Conservation (phyloP, 2,329 filamentous ascomycete species). For the Didymellaceae sp. region DNA sequence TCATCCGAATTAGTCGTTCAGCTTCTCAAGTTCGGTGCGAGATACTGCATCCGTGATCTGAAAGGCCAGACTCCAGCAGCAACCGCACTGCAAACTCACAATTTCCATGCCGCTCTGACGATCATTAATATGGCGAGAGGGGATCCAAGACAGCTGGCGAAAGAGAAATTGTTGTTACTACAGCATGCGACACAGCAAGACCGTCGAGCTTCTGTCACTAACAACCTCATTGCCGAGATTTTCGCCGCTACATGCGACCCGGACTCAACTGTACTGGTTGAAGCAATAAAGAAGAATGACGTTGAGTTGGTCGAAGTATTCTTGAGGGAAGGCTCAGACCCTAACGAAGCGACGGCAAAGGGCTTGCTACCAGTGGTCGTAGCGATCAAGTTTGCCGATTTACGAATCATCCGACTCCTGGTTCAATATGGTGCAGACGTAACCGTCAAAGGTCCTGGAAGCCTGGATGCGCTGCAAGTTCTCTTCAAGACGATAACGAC, state of each 20-base stretch:
- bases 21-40: slow-evolving; percentile 38
- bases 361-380: slow-evolving; percentile 39
- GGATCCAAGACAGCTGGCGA: slow-evolving; percentile 32
- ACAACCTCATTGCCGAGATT: slow-evolving; percentile 43
- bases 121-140: slow-evolving; percentile 41
- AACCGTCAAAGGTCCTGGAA: slow-evolving; percentile 28
- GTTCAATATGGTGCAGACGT: slow-evolving; percentile 40
- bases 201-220: slow-evolving; percentile 33
- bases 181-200: slow-evolving; percentile 37
- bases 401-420: slow-evolving; percentile 35
- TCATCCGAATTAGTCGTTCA: slow-evolving; percentile 30
- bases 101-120: slow-evolving; percentile 39
- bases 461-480: slow-evolving; percentile 36
- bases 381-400: slow-evolving; percentile 35
- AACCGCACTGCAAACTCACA: slow-evolving; percentile 33
- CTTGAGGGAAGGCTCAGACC: slow-evolving; percentile 39
- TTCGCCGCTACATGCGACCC: slow-evolving; percentile 43
- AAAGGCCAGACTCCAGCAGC: slow-evolving; percentile 36
- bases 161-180: slow-evolving; percentile 43
- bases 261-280: slow-evolving; percentile 42
- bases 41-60: slow-evolving; percentile 30
- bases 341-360: slow-evolving; percentile 31
- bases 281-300: slow-evolving; percentile 42
- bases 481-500: slow-evolving; percentile 11
- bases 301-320: slow-evolving; percentile 38